Conservation (phyloP, 768 basidiomycete species). For the Postia placenta region DNA sequence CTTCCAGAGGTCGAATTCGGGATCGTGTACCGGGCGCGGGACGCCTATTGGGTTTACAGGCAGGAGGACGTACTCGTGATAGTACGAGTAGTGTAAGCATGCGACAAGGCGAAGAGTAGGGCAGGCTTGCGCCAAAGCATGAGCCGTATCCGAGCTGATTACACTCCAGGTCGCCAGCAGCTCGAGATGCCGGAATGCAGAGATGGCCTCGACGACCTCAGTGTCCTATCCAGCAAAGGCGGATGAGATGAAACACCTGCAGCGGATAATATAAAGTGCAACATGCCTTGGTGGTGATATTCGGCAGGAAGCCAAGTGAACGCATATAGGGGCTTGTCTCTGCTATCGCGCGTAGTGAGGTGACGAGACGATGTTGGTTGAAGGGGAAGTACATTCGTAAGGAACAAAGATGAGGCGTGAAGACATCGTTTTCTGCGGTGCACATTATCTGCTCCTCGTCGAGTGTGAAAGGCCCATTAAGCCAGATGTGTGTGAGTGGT, state of each 20-base stretch:
- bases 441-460: constrained; percentile 7
- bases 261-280: background rate
- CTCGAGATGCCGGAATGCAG: constrained; percentile 13
- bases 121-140: constrained; percentile 10
- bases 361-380: constrained; percentile 1
- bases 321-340: constrained; percentile 8
- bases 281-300: constrained; percentile 8
- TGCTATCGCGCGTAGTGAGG: constrained; percentile 7
- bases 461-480: constrained; percentile 8
- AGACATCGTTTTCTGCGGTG: constrained; percentile 2
- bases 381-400: constrained; percentile 14
- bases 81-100: constrained; percentile 17
- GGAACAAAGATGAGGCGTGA: constrained; percentile 5
- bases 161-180: constrained; percentile 12
- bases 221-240: constrained; percentile 7
- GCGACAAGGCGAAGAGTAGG: constrained; percentile 14
- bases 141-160: constrained; percentile 11
- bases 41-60: constrained; percentile 15
- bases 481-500: constrained; percentile 14
- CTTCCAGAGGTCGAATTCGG: constrained; percentile 12
- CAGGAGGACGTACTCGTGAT: constrained; percentile 14
- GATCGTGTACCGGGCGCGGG: constrained; percentile 12
- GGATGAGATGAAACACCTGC: background rate
- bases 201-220: constrained; percentile 8
- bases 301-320: constrained; percentile 13